Base-by-base conservation (phyloP, 2,329 filamentous ascomycete species). In the Ambrosiella beaveri region DNA sequence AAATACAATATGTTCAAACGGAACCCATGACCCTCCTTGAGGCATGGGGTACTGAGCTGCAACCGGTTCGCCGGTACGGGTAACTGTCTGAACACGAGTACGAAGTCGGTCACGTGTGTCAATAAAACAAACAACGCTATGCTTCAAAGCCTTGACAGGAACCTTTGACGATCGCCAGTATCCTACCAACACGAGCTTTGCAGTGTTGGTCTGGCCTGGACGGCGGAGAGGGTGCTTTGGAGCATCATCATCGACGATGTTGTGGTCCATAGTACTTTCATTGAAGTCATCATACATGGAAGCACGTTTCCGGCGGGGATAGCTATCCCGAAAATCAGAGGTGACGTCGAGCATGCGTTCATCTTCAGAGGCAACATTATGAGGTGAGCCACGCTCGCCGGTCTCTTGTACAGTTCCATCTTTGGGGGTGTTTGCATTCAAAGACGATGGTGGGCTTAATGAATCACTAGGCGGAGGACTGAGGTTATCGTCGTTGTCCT, bases 1-100 rank as follows among this genome's bases (percentile, higher is more conserved):
- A 63, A 83, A 82, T 19, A 80, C 74, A 37, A 82, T 73, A 17
- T 77, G 72, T 59, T 81, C 76, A 63, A 82, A 82, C 0, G 79
- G 82, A 27, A 82, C 78, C 80, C 79, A 83, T 65, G 78, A 81
- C 57, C 78, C 79, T 19, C 79, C 79, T 1, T 79, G 77, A 0
- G 79, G 80, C 1, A 77, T 74, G 38, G 77, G 69, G 64, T 73
- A 73, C 36, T 72, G 69, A 45, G 70, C 65, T 5, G 73, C 69
- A 36, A 82, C 69, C 1, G 69, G 64, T 9, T 76, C 71, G 11
- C 77, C 77, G 1, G 68, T 64, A 19, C 75, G 72, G 50, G 74
- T 78, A 54, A 70, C 68, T 7, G 57, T 59, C 37, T 61, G 59
- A 27, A 61, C 57, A 9, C 57, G 53, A 35, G 57, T 58, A 5